Evolutionary conservation across 192 early-diverging fungal species (phyloP).

Genomic region (Podochytrium sp.): DNA sequence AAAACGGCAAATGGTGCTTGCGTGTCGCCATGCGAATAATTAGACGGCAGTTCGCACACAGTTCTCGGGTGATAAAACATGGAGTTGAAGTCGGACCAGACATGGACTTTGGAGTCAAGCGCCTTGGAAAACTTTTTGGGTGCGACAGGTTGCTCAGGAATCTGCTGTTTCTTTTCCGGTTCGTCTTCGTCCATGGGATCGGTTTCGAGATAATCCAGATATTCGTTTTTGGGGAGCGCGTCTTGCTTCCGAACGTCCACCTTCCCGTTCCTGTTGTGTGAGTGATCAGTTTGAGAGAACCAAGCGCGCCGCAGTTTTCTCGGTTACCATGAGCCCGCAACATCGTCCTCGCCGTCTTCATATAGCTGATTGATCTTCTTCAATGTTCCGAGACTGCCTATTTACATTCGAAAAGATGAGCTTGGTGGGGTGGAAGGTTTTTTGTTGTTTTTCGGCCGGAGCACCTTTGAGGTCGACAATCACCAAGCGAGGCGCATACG

Average conservation of each 20-base stretch:
- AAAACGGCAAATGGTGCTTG: constrained; percentile 59
- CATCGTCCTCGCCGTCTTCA: constrained; percentile 2
- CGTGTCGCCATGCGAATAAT: constrained; percentile 61
- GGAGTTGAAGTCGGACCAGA: constrained; percentile 85
- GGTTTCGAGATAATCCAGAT: constrained; percentile 45
- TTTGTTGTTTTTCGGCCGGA: background rate
- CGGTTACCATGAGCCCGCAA: background rate
- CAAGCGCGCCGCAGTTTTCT: background rate
- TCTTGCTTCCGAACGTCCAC: constrained; percentile 46
- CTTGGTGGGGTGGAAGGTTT: constrained; percentile 3
- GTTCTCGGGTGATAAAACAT: constrained; percentile 77
- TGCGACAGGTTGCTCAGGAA: too few species aligned
- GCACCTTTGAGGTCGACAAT: constrained; percentile 80
- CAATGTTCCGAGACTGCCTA: constrained; percentile 12
- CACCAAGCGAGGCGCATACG: constrained; percentile 77
- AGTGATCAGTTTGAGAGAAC: background rate
- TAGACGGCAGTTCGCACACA: constrained; percentile 48
- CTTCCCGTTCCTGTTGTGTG: constrained; percentile 26
- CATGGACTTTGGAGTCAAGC: constrained; percentile 56
- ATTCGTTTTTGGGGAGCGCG: constrained; percentile 40
- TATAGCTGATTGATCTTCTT: constrained; percentile 19
- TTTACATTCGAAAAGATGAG: background rate
- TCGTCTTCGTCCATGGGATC: background rate
- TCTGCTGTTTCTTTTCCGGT: constrained; percentile 24
- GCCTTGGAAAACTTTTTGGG: constrained; percentile 47